Conservation (phyloP, 495 filamentous ascomycete species). For the Usnea hakonensis region DNA sequence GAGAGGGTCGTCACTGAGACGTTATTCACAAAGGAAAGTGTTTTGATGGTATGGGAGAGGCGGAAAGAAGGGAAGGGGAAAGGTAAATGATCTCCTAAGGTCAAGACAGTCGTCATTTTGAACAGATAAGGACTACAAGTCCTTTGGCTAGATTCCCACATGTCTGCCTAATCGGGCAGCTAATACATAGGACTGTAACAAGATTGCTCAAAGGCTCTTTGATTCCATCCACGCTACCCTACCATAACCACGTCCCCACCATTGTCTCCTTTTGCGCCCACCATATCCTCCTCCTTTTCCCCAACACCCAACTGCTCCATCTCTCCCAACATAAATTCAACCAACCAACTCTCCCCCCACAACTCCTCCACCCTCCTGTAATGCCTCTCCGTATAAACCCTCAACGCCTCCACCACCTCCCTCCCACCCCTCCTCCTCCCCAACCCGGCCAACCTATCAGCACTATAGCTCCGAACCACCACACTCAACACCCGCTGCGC, state of each 20-base stretch:
- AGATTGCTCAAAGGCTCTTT: not conserved
- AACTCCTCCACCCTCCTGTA: slow-evolving; percentile 80
- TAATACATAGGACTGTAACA: not conserved
- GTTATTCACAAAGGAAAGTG: slow-evolving; percentile 85
- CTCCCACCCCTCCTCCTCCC: slow-evolving; percentile 56
- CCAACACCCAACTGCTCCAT: slow-evolving; percentile 70
- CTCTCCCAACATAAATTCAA: slow-evolving; percentile 84
- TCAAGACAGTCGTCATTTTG: not conserved
- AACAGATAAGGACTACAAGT: not conserved
- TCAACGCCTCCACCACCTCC: slow-evolving; percentile 75
- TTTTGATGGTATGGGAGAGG: slow-evolving; percentile 94
- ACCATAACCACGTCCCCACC: slow-evolving; percentile 25
- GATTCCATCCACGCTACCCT: not conserved
- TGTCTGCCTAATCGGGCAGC: not conserved
- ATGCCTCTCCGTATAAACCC: slow-evolving; percentile 84
- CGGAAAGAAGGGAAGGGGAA: slow-evolving; percentile 50
- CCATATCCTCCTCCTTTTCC: slow-evolving; percentile 33
- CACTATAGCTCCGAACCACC: slow-evolving; percentile 69
- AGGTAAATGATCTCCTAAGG: slow-evolving; percentile 13
- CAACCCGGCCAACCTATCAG: slow-evolving; percentile 50
- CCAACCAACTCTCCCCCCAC: slow-evolving; percentile 86
- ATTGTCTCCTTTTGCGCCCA: slow-evolving; percentile 27
- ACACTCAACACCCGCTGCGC: slow-evolving; percentile 80
- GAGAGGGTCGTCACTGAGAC: slow-evolving; percentile 78
- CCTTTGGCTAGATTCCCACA: not conserved